Evolutionary conservation across 306 rosid species (phyloP).

Genomic region (Carpinus viminea): DNA sequence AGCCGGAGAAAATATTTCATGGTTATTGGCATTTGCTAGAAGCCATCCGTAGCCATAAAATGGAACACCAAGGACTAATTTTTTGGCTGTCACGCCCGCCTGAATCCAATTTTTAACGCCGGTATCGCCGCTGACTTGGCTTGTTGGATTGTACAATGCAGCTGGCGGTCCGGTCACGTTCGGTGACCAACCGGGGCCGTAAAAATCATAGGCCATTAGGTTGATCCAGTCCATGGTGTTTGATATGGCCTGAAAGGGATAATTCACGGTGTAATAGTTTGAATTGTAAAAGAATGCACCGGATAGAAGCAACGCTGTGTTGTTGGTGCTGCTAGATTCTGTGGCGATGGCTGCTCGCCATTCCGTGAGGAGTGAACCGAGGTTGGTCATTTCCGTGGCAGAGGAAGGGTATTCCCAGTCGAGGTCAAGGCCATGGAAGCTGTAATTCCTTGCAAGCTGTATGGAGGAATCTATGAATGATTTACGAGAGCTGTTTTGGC

Average conservation of each 20-base stretch:
- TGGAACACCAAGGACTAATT: slow-evolving; percentile 39
- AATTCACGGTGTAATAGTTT: slow-evolving; percentile 3
- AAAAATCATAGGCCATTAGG: slow-evolving; percentile 45
- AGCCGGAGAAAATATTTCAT: slow-evolving; percentile 34
- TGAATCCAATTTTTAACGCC: slow-evolving; percentile 25
- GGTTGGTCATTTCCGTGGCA: slow-evolving; percentile 35
- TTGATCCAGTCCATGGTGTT: slow-evolving; percentile 44
- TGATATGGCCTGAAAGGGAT: slow-evolving; percentile 25
- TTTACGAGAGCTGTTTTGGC: slow-evolving; percentile 26
- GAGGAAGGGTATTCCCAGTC: slow-evolving; percentile 44
- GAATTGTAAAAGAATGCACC: slow-evolving; percentile 39
- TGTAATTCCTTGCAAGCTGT: slow-evolving; percentile 28
- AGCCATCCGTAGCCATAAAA: slow-evolving; percentile 43
- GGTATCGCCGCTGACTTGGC: slow-evolving; percentile 15
- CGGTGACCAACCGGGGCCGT: slow-evolving; percentile 34
- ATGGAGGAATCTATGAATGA: slow-evolving; percentile 45
- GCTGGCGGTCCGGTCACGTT: slow-evolving; percentile 31
- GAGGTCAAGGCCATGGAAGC: slow-evolving; percentile 49
- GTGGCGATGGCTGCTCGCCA: slow-evolving; percentile 39
- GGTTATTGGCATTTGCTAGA: slow-evolving; percentile 12
- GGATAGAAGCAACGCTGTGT: slow-evolving; percentile 18
- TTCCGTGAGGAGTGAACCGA: slow-evolving; percentile 39
- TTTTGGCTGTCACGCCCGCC: slow-evolving; percentile 29
- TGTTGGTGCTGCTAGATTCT: slow-evolving; percentile 25
- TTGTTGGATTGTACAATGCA: slow-evolving; percentile 18